Base-by-base conservation (phyloP, 2,329 filamentous ascomycete genomes). In the Aspergillus sp. region DNA sequence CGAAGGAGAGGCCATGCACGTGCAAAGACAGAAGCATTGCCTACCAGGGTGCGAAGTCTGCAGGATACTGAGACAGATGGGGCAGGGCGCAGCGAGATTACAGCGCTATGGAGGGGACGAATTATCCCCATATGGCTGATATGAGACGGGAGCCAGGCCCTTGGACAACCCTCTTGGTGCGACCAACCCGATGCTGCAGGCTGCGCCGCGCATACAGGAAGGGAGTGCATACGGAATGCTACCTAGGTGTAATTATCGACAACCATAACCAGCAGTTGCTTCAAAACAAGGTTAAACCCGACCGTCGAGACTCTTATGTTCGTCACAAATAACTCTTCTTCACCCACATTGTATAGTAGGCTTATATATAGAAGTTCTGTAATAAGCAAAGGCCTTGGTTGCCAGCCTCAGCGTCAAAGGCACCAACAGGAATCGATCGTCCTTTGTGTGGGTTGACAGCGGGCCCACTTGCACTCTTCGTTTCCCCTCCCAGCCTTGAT, bases 21-120 rank as follows among this genome's bases (percentile, higher is more conserved):
- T 61, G 76, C 87, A 1, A 76, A 82, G 61, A 79, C 85, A 65
- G 86, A 51, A 88, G 90, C 77, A 82, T 90, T 63, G 83, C 76
- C 33, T 17, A 33, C 83, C 83, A 1, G 86, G 85, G 55, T 79
- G 83, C 83, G 44, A n/a, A 46, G 25, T n/a, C 37, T 23, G 44
- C 37, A 41, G 8, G 50, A 51, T 14, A 44, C 46, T 23, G 45
- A 43, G 21, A 50, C 39, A 11, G 51, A 54, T 35, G 45, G 55
- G 17, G 49, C 49, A 35, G 41, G 33, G 6, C 44, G 21, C 41
- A 11, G 19, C 23, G 43, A 46, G 43, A 17, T 35, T 23, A 19
- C 54, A 25, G 49, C 37, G 14, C 44, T 39, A 7, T 54, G 43
- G 52, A 43, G 39, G 45, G 44, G 55, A 33, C 41, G 49, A 35